Base-by-base conservation (phyloP, 805 yeast species). In the Metschnikowia arizonensis region DNA sequence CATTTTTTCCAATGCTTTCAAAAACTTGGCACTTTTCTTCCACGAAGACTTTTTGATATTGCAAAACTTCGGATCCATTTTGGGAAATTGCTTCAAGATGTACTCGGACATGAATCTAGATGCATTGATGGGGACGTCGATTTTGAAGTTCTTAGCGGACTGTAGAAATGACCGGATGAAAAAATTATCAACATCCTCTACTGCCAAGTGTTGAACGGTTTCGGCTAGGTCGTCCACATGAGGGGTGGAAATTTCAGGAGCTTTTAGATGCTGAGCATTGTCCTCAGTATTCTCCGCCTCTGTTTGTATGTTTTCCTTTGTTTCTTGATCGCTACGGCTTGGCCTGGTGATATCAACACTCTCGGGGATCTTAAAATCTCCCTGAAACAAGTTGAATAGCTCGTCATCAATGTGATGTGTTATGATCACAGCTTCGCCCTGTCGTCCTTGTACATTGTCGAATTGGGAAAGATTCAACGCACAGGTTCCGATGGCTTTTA, bases 21-120 rank as follows among this genome's bases (percentile, higher is more conserved):
- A 66, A 57, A 83, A 88, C 61, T 89, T 90, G 11, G 89, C 77
- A 3, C 91, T 80, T 59, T 91, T 91, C 63, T 86, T 89, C 95
- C 95, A 91, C 2, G 89, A 78, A 0, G 96, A 82, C 58, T 81
- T 84, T 63, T 89, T 90, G 47, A 85, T 76, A 53, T 77, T 82
- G 32, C 82, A 76, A 41, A 65, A 64, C 23, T 66, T 61, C 3
- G 68, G 58, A 55, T 81, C 83, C 44, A 85, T 75, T 1, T 77
- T 72, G 0, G 96, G 95, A n/a, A 91, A 63, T 63, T 88, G 87
- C 40, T 77, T 78, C 49, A 82, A 72, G 11, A 90, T 68, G 55
- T 82, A 81, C 35, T 73, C 77, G 0, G 93, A 77, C 74, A 90
- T 82, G 62, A 91, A 84, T 18, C 73, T 76, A 0, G 97, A 87